These are phyloP conservation scores for Thuja plicata DNA, from an alignment of 83 land plant species.

Conservation along the genomic window DNA sequence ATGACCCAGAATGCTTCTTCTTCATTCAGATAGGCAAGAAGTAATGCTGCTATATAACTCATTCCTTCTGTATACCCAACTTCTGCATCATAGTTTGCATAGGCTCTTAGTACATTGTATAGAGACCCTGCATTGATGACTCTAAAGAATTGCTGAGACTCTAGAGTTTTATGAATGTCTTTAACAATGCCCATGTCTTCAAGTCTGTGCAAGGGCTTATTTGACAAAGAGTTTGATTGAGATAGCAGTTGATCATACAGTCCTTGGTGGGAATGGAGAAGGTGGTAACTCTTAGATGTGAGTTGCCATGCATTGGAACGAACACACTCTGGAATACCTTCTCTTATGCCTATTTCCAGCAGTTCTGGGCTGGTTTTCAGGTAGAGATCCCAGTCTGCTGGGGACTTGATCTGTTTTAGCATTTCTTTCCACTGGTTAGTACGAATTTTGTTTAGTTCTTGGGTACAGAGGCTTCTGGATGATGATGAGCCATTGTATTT, in stretches of 20 bases:
- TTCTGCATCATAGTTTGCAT: constrained; percentile 47
- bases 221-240: neutral
- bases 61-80: constrained; percentile 52
- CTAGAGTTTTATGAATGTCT: constrained; percentile 47
- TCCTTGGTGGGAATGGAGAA: constrained; percentile 22
- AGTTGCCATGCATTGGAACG: neutral
- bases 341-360: neutral
- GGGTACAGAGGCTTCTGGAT: neutral
- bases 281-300: constrained; percentile 8
- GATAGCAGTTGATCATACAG: neutral
- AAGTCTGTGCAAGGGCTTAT: neutral
- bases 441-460: too few species aligned
- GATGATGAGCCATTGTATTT: neutral
- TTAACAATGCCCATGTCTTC: constrained; percentile 43
- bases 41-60: constrained; percentile 43
- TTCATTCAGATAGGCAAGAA: constrained; percentile 48
- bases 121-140: constrained; percentile 36
- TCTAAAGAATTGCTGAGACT: constrained; percentile 39
- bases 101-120: constrained; percentile 49
- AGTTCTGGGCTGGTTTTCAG: neutral
- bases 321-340: neutral
- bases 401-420: neutral
- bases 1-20: constrained; percentile 59
- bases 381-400: neutral
- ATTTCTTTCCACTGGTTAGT: neutral